Evolutionary conservation across 495 filamentous ascomycete species (phyloP), one percentile per base, ranked within the genome.

Genomic region (Penicillium tannophilum): DNA sequence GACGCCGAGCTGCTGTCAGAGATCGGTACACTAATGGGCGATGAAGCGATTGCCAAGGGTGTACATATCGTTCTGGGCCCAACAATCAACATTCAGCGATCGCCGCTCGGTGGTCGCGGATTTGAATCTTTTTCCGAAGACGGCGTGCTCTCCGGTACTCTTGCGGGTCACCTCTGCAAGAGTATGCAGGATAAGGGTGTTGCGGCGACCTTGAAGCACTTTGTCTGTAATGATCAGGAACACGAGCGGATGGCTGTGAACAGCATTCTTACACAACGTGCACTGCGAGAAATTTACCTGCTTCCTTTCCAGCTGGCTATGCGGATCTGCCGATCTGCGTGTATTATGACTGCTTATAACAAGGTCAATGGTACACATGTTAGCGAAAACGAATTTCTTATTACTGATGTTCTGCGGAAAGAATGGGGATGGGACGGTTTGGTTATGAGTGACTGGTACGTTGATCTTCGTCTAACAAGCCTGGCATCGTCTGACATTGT

Each of bases 61-160:
- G 83, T 85, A 5, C 86, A 90, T 52, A 80, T 88, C 14, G 79
- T 93, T 20, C 77, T 92, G 16, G 90, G 88, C 1, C 90, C 90
- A 16, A 92, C 89, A 4, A 86, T 92, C 66, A 92, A 90, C 67
- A 88, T 87, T 67, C 90, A 92, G 58, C 82, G 90, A 20, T 85
- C 84, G 1, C 90, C 90, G 4, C 79, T 92, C 0, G 90, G 90
- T 9, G 90, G 90, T 7, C 82, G 90, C 58, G 88, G 88, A 39
- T 93, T 92, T 62, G 90, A 93, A 72, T 88, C 85, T 2, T 86
- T 92, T 54, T 90, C 90, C 6, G 90, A 92, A 63, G 90, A 93
- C 65, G 89, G 89, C 8, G 75, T 88, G 9, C 77, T 93, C 3
- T 83, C 88, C 4, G 90, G 90, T 0, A 79, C 79, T 6, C 73